phyloP scores from a whole-genome alignment of 1,284 basidiomycete genomes.

The Heterobasidion annosum region DNA sequence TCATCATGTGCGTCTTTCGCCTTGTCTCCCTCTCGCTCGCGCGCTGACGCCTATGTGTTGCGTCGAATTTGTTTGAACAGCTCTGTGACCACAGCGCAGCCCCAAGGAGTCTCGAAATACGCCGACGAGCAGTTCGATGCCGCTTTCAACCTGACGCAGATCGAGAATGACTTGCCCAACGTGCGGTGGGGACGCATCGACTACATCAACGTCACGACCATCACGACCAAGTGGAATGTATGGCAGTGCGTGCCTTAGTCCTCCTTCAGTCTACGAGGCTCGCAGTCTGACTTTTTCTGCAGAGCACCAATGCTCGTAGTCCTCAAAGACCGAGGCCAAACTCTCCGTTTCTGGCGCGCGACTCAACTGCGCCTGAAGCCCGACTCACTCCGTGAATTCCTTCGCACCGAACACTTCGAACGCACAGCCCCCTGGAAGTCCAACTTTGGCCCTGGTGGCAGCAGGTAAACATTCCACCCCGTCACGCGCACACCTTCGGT shows the following conservation, averaged over 20 bases:
- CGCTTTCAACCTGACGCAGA: slow-evolving; percentile 52
- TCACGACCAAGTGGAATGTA: slow-evolving; percentile 74
- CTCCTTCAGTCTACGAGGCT: slow-evolving; percentile 3
- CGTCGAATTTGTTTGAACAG: slow-evolving; percentile 23
- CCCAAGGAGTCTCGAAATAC: slow-evolving; percentile 56
- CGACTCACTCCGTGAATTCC: slow-evolving; percentile 52
- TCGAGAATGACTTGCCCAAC: slow-evolving; percentile 55
- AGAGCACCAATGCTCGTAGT: slow-evolving; percentile 68
- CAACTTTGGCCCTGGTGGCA: slow-evolving; percentile 60
- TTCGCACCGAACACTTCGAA: slow-evolving; percentile 51
- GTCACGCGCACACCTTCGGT: background rate
- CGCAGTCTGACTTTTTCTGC: background rate
- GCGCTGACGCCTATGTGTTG: background rate
- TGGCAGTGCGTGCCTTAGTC: slow-evolving; percentile 51
- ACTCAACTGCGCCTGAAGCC: slow-evolving; percentile 47
- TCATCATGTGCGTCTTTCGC: slow-evolving; percentile 49
- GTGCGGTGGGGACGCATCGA: slow-evolving; percentile 74
- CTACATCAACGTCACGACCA: slow-evolving; percentile 68
- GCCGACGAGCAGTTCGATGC: slow-evolving; percentile 64
- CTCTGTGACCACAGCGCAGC: slow-evolving; percentile 47
- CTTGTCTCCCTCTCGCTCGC: background rate
- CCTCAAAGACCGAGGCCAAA: slow-evolving; percentile 55
- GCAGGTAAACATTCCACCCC: slow-evolving; percentile 35
- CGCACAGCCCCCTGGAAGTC: slow-evolving; percentile 52
- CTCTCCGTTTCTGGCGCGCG: slow-evolving; percentile 65